Evolutionary conservation across 768 basidiomycete genomes (phyloP), one percentile per base, ranked within the genome.

Genomic region (Pisolithus microcarpus): DNA sequence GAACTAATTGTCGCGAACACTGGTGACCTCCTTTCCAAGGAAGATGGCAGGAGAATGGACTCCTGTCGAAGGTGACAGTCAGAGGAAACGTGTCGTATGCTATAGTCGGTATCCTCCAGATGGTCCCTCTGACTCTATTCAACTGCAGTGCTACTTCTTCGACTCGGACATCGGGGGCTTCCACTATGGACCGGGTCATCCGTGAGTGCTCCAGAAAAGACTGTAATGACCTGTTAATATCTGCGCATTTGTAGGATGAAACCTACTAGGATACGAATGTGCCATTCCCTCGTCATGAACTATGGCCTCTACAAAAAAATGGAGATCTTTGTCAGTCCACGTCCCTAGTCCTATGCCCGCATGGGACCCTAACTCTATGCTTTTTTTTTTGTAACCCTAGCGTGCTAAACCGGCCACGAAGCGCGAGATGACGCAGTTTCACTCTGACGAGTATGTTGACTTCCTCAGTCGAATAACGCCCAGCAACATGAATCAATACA

Each of bases 121-220:
- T 50, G 40, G 38, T 46, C 51, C 18, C 30, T 18, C 47, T 38
- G 31, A 49, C 49, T 34, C 45, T 44, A 48, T 49, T 50, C 52
- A 52, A 48, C 48, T 47, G 19, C 51, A 96, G 89, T 98, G 95
- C 66, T 99, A 99, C 75, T 99, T 99, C 77, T 99, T 94, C 73
- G 95, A 99, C 70, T 95, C 93, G 30, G 95, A 99, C 66, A 94
- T 99, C 68, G 95, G 96, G 21, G 95, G 96, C 47, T 99, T 97
- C 66, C 96, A 98, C 68, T 94, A 96, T 84, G 93, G 93, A n/a
- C 91, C 87, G 51, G 94, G 92, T 6, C 93, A 97, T 67, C 91
- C 93, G 85, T 90, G 69, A 60, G 82, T 63, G 39, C 30, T 43
- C 39, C 18, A n/a, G 48, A 16, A 10, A 10, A n/a, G 11, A n/a